A percentile compares a stretch with the other conserved stretches of the same genome.
phyloP scores from a whole-genome alignment of 2,329 filamentous ascomycete genomes.

The Tetracladium maxilliforme region DNA sequence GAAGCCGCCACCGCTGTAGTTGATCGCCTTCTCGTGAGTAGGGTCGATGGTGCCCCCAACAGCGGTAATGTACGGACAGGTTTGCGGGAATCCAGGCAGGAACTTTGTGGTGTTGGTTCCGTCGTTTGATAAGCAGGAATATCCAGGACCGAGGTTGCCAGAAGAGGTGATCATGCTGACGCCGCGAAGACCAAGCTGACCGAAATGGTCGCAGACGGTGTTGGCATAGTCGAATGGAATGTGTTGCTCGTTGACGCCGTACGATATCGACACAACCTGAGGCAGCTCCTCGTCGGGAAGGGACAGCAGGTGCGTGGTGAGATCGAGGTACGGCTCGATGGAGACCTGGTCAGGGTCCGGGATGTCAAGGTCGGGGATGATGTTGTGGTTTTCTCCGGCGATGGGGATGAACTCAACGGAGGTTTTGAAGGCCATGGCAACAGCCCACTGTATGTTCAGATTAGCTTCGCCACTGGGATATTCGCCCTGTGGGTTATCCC shows the following conservation, averaged over 20 bases:
- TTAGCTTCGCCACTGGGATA: conserved; percentile 31
- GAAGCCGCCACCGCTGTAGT: conserved; percentile 30
- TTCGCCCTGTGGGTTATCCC: conserved; percentile 21
- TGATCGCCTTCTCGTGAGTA: conserved; percentile 29
- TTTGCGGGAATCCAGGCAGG: conserved; percentile 47
- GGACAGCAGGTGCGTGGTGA: conserved; percentile 39
- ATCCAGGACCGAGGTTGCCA: conserved; percentile 41
- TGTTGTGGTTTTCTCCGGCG: conserved; percentile 35
- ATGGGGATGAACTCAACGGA: no score
- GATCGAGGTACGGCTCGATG: conserved; percentile 57
- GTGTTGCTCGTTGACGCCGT: conserved; percentile 52
- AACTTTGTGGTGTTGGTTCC: conserved; percentile 38
- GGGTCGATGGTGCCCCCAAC: conserved; percentile 44
- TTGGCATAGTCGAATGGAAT: conserved; percentile 45
- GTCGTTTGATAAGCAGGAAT: conserved; percentile 41
- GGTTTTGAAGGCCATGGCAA: conserved; percentile 34
- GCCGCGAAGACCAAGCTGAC: conserved; percentile 52
- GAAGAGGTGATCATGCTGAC: conserved; percentile 47
- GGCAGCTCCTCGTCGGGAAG: conserved; percentile 34
- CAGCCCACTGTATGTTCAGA: conserved; percentile 38
- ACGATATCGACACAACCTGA: conserved; percentile 47
- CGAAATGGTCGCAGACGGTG: conserved; percentile 47
- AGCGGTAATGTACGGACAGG: conserved; percentile 53
- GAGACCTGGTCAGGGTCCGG: conserved; percentile 24
- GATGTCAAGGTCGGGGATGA: conserved; percentile 27